Base-by-base conservation (phyloP, 1,284 basidiomycete species). In the Heterobasidion parviporum region DNA sequence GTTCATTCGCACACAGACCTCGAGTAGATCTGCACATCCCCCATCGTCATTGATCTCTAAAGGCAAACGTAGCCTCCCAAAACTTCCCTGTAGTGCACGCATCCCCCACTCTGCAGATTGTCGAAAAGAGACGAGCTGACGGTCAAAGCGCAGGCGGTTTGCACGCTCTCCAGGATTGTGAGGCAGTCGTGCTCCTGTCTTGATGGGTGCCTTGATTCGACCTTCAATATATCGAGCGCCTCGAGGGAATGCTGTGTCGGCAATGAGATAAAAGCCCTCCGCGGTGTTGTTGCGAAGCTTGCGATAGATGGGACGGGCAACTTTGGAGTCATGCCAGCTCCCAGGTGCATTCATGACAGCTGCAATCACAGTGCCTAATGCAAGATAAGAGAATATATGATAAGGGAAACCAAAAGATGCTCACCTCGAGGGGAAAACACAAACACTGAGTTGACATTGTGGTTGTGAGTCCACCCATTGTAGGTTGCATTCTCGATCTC, bases 51-150 rank as follows among this genome's bases (percentile, higher is more conserved):
- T 60, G 33, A 73, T 66, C 14, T 65, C 56, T 3, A 77, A 57
- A 7, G 72, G 76, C 0, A 77, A 43, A 4, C 67, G 62, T 6
- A 79, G 65, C 1, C 68, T 56, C 3, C 73, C 70, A 67, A 78
- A 78, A 8, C 70, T 68, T 8, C 73, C 74, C 60, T 77, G 76
- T 0, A 79, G 49, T 0, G 62, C 50, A 6, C 64, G 63, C 68
- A 73, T 78, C 1, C 75, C 76, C 76, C 74, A 79, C 61, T 79
- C 74, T 12, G 72, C 73, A 16, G 73, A 68, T 58, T 79, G 74
- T 1, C 68, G 58, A 57, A 65, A 74, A 0, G 70, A 74, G 0
- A 75, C 59, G 1, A 77, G 64, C 54, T 74, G 61, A 0, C 61
- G 48, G 58, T 74, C 63, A 58, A 70, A 70, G 5, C 50, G 56